These are phyloP conservation scores for Auricularia cornea DNA, from an alignment of 768 basidiomycete genomes.

Conservation along the genomic window DNA sequence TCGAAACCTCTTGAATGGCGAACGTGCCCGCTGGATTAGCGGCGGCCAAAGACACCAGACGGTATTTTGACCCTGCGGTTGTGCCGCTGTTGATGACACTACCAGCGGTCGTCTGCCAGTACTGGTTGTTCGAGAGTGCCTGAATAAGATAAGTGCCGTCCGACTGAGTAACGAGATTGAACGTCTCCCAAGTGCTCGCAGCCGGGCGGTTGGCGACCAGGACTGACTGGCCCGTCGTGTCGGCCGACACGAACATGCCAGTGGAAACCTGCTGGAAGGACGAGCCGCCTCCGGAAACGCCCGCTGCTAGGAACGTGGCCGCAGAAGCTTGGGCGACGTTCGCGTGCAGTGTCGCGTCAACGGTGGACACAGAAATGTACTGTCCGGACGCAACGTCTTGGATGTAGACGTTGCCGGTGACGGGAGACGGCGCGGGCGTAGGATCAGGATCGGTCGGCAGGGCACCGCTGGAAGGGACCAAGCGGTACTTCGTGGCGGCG, in stretches of 20 bases:
- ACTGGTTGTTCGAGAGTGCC: background rate
- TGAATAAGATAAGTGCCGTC: conserved; percentile 5
- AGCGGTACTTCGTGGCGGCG: background rate
- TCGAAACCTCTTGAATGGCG: conserved; percentile 18
- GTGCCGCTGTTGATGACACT: background rate
- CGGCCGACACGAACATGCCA: conserved; percentile 25
- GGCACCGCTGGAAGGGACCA: background rate
- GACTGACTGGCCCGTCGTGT: conserved; percentile 19
- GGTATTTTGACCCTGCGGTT: background rate
- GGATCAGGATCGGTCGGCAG: background rate
- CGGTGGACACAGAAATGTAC: background rate
- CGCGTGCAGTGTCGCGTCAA: background rate
- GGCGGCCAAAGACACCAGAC: background rate
- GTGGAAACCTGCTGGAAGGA: conserved; percentile 7
- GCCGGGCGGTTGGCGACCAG: conserved; percentile 21
- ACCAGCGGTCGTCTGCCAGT: background rate
- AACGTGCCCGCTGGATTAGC: conserved; percentile 25
- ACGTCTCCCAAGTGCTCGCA: conserved; percentile 24
- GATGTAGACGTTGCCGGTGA: conserved; percentile 1
- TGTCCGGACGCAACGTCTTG: background rate
- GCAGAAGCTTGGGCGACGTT: background rate
- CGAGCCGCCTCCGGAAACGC: background rate
- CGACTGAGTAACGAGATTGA: conserved; percentile 21
- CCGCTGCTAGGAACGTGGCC: background rate
- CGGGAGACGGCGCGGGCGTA: background rate